Percentiles rank a stretch among this genome's conserved stretches.
phyloP scores from a whole-genome alignment of 1,284 basidiomycete genomes.

The Mycena citricolor region DNA sequence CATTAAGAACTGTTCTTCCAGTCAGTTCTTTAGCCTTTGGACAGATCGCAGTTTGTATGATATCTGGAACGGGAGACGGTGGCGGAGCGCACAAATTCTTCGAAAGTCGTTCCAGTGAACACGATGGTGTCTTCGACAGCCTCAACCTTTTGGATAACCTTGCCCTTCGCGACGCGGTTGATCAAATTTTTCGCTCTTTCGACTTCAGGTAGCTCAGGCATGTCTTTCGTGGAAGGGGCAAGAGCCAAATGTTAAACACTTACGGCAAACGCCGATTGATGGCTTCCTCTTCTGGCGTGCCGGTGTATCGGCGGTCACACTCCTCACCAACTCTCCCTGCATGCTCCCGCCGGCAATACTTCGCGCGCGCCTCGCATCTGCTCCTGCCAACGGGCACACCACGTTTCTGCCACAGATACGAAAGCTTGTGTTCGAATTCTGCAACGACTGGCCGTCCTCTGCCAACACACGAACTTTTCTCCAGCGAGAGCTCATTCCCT shows the following conservation, averaged over 20 bases:
- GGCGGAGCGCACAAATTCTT: slow-evolving; percentile 61
- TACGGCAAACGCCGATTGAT: no score
- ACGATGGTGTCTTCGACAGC: slow-evolving; percentile 71
- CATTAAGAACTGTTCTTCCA: slow-evolving; percentile 59
- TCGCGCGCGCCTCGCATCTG: slow-evolving; percentile 59
- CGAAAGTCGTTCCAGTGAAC: slow-evolving; percentile 58
- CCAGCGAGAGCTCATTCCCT: slow-evolving; percentile 54
- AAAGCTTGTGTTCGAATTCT: slow-evolving; percentile 83
- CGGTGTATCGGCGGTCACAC: no score
- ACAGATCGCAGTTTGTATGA: no score
- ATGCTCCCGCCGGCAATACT: slow-evolving; percentile 38
- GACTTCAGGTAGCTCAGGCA: slow-evolving; percentile 52
- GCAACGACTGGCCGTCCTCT: slow-evolving; percentile 78
- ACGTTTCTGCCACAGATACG: slow-evolving; percentile 73
- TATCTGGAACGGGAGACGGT: no score
- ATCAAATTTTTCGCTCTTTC: slow-evolving; percentile 68
- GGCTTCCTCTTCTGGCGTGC: no score
- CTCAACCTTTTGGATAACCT: slow-evolving; percentile 57
- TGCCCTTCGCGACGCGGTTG: slow-evolving; percentile 54
- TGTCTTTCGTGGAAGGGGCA: neutral
- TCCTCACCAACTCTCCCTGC: neutral
- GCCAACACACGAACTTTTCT: slow-evolving; percentile 69
- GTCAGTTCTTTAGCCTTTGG: slow-evolving; percentile 57
- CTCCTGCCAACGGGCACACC: slow-evolving; percentile 67
- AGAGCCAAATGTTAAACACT: no score